A percentile compares a stretch with the other conserved stretches of the same genome.
Conservation (phyloP, 345 rosid genomes). For the Eucalyptus globulus region DNA sequence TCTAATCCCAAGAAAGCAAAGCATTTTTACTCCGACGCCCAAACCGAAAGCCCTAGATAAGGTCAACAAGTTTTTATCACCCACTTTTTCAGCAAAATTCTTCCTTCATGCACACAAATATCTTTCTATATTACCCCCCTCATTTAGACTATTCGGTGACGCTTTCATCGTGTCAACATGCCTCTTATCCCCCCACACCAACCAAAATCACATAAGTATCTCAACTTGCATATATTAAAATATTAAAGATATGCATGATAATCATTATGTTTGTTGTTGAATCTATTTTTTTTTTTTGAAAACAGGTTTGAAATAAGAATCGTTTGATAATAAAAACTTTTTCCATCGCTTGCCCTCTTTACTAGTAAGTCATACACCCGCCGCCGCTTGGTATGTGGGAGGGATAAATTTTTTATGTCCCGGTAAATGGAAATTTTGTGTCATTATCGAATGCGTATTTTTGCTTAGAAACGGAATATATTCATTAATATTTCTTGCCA, state of each 20-base stretch:
- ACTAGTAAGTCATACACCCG: too few relatives aligned
- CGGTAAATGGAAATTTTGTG: accelerated
- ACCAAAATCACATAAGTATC: not conserved
- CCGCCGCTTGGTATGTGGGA: too few relatives aligned
- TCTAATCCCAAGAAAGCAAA: not conserved
- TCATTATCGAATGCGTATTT: too few relatives aligned
- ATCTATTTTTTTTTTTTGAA: too few relatives aligned
- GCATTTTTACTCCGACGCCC: not conserved
- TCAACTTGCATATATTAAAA: not conserved
- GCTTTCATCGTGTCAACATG: not conserved
- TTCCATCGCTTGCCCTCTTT: too few relatives aligned
- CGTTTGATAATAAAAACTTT: too few relatives aligned
- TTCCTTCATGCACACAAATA: not conserved
- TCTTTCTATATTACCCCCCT: not conserved
- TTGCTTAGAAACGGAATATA: too few relatives aligned
- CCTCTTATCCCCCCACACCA: not conserved
- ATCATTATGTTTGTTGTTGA: too few relatives aligned
- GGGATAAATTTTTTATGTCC: too few relatives aligned
- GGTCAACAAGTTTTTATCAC: not conserved
- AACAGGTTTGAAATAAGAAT: too few relatives aligned
- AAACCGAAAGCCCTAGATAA: not conserved
- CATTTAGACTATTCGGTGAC: not conserved
- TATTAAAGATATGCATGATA: too few relatives aligned
- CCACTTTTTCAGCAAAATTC: not conserved
- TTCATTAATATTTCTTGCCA: too few relatives aligned